phyloP scores from a whole-genome alignment of 768 basidiomycete genomes.

The Mycena vulgaris region DNA sequence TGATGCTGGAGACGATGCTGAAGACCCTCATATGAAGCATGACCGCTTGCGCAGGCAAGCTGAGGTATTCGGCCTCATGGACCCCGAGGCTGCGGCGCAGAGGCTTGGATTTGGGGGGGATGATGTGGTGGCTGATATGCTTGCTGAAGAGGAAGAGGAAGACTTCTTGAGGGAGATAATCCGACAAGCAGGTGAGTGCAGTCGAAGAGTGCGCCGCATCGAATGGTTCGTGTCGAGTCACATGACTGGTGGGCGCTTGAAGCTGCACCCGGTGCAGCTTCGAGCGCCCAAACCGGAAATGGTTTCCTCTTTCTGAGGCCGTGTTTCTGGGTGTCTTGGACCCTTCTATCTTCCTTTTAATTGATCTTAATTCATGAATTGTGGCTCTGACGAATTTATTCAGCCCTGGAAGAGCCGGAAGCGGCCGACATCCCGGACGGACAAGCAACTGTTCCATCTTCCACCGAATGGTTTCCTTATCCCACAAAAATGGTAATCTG shows the following conservation, averaged over 20 bases:
- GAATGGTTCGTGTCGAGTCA: not conserved
- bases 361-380: no score
- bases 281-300: not conserved
- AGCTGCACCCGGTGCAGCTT: not conserved
- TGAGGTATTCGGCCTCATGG: constrained; percentile 7
- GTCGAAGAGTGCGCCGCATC: not conserved
- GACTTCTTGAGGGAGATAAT: not conserved
- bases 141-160: constrained; percentile 10
- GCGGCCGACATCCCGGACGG: not conserved
- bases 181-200: constrained; percentile 5
- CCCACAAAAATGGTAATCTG: not conserved
- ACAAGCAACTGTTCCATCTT: not conserved
- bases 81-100: constrained; percentile 10
- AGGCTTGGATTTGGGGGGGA: constrained; percentile 5
- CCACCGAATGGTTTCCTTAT: not conserved
- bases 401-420: not conserved
- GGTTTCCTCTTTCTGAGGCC: not conserved
- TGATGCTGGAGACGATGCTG: constrained; percentile 8
- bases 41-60: not conserved
- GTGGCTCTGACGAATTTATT: no score
- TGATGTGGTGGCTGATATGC: not conserved
- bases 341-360: no score
- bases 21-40: not conserved
- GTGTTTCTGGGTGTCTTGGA: no score
- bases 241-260: not conserved